Evolutionary conservation across 2,329 filamentous ascomycete species (phyloP).

Genomic region (Chaetomiaceae sp.): DNA sequence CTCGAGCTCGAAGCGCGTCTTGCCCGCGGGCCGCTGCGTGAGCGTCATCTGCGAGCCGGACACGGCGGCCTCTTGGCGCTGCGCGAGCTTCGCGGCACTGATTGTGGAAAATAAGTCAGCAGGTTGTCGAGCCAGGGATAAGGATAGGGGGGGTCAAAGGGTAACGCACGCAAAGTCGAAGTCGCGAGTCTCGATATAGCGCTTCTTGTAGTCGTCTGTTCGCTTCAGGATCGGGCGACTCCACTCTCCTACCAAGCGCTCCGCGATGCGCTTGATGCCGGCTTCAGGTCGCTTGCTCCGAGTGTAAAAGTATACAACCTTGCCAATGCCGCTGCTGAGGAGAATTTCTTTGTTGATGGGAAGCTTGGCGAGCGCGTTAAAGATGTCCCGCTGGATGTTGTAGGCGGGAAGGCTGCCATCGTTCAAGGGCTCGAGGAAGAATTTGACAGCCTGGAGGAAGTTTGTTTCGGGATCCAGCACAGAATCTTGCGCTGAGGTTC

Average conservation of each 20-base stretch:
- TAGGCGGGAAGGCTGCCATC: conserved; percentile 93
- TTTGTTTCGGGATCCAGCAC: conserved; percentile 93
- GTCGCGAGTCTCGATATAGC: conserved; percentile 57
- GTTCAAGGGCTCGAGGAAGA: conserved; percentile 92
- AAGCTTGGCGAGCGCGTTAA: conserved; percentile 70
- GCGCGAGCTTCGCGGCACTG: conserved; percentile 49
- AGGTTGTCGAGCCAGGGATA: neutral
- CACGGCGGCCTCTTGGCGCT: conserved; percentile 39
- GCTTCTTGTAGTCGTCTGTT: conserved; percentile 91
- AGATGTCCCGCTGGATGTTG: conserved; percentile 93
- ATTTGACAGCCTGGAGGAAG: conserved; percentile 88
- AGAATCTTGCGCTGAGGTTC: conserved; percentile 76
- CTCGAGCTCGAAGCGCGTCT: conserved; percentile 41
- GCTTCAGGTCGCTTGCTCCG: conserved; percentile 86
- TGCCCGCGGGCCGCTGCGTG: conserved; percentile 42
- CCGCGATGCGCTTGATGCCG: conserved; percentile 86
- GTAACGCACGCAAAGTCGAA: conserved; percentile 56
- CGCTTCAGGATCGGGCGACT: conserved; percentile 89
- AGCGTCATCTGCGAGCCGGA: conserved; percentile 42
- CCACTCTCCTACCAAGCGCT: conserved; percentile 91
- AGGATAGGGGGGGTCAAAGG: neutral
- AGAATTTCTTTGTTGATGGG: conserved; percentile 89
- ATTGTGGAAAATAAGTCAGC: neutral
- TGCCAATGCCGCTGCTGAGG: conserved; percentile 87
- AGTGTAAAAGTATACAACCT: conserved; percentile 94